phyloP scores from a whole-genome alignment of 2,329 filamentous ascomycete genomes.

The Elsinoe batatas region DNA sequence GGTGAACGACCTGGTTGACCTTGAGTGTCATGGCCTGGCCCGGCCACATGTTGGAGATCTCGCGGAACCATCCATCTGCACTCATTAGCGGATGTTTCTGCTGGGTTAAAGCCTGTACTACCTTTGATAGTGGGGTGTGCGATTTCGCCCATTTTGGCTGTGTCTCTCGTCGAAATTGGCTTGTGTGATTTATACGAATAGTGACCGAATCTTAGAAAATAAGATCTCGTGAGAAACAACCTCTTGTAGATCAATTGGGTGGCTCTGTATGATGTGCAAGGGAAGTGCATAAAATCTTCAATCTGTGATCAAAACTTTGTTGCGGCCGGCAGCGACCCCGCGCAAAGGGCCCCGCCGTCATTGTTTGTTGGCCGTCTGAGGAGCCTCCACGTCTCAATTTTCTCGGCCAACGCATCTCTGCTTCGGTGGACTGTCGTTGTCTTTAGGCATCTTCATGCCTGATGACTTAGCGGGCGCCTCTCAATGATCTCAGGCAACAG shows the following conservation, averaged over 20 bases:
- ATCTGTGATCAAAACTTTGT: conserved; percentile 1
- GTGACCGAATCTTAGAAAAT: background rate
- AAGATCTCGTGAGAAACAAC: background rate
- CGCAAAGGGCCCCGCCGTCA: background rate
- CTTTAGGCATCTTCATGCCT: no score
- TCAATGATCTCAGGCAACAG: background rate
- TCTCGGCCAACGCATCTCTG: background rate
- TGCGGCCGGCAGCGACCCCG: background rate
- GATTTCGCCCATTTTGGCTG: conserved; percentile 54
- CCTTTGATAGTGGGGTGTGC: conserved; percentile 69
- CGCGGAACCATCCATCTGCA: conserved; percentile 98
- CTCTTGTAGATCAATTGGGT: background rate
- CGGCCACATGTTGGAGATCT: conserved; percentile 98
- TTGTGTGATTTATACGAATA: background rate
- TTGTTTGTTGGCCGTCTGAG: background rate
- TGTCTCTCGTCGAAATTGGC: background rate
- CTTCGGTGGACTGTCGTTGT: background rate
- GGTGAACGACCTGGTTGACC: conserved; percentile 95
- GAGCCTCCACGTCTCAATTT: background rate
- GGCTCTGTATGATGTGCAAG: background rate
- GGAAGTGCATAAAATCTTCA: background rate
- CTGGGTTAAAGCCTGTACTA: conserved; percentile 26
- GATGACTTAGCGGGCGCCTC: no score
- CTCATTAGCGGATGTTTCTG: conserved; percentile 16
- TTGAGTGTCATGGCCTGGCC: conserved; percentile 97